A percentile compares a stretch with the other conserved stretches of the same genome.
Conservation (phyloP, 768 basidiomycete genomes). For the Coprinopsis cinerea region DNA sequence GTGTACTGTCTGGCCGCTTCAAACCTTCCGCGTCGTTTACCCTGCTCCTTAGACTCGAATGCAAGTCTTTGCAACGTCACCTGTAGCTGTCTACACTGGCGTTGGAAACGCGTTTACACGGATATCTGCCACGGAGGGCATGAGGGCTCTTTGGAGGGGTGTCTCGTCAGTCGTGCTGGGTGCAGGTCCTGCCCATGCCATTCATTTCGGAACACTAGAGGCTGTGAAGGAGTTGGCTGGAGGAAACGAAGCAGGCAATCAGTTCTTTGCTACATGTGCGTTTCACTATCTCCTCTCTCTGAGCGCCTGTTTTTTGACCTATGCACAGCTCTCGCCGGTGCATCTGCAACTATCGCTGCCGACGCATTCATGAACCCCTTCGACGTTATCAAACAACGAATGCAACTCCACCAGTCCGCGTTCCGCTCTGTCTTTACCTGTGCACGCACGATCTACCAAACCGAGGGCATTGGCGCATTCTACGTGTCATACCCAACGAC, state of each 20-base stretch:
- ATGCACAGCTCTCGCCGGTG: slow-evolving; percentile 78
- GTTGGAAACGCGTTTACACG: slow-evolving; percentile 87
- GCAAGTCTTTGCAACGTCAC: slow-evolving; percentile 91
- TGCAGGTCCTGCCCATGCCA: slow-evolving; percentile 96
- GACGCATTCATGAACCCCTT: slow-evolving; percentile 99
- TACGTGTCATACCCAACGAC: slow-evolving; percentile 99
- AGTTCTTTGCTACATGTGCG: slow-evolving; percentile 87
- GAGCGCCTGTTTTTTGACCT: slow-evolving; percentile 8
- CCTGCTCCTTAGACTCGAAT: slow-evolving; percentile 78
- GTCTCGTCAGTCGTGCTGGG: slow-evolving; percentile 94
- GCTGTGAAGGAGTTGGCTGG: slow-evolving; percentile 90
- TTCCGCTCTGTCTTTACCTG: slow-evolving; percentile 86
- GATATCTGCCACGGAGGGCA: slow-evolving; percentile 92
- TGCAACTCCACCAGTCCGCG: slow-evolving; percentile 94
- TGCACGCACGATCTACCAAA: slow-evolving; percentile 75
- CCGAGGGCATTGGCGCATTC: slow-evolving; percentile 86
- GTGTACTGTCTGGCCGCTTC: slow-evolving; percentile 18
- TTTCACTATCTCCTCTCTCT: slow-evolving; percentile 3
- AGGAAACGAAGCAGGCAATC: slow-evolving; percentile 74
- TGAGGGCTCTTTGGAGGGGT: slow-evolving; percentile 89
- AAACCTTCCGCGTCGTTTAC: slow-evolving; percentile 4
- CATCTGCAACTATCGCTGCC: slow-evolving; percentile 87
- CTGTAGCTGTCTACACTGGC: slow-evolving; percentile 80
- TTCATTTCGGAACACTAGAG: slow-evolving; percentile 96
- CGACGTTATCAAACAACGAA: slow-evolving; percentile 99